phyloP scores from a whole-genome alignment of 371 early-diverging fungal species.

The Mortierella sp. region DNA sequence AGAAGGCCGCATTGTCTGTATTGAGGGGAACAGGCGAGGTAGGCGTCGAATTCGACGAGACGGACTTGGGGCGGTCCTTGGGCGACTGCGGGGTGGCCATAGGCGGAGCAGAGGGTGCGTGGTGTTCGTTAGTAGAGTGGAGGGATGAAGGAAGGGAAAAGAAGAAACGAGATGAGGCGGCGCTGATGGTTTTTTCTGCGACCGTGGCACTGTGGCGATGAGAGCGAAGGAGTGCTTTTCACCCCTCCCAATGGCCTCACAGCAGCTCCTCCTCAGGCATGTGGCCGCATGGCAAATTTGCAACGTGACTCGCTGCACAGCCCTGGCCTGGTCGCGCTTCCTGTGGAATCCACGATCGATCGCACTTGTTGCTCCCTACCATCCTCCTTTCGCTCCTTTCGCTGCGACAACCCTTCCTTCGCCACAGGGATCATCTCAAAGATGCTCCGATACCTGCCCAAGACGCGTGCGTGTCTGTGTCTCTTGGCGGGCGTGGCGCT shows the following conservation, averaged over 20 bases:
- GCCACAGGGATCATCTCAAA: no score
- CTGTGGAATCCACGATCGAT: no score
- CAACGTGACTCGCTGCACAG: no score
- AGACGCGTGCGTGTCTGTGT: slow-evolving; percentile 64
- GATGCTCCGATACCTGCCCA: no score
- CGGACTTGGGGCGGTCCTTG: slow-evolving; percentile 8
- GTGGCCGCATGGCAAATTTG: no score
- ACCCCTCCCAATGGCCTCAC: no score
- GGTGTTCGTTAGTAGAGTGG: background rate
- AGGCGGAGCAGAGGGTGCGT: background rate
- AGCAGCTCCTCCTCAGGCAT: no score
- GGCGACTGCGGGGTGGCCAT: slow-evolving; percentile 27
- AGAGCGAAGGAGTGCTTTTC: background rate
- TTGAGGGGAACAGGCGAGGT: slow-evolving; percentile 15
- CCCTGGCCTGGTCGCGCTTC: background rate
- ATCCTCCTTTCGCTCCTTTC: no score
- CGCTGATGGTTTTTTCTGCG: background rate
- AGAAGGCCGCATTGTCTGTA: slow-evolving; percentile 28
- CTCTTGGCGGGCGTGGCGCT: background rate
- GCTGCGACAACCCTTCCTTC: no score
- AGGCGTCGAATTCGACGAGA: slow-evolving; percentile 13
- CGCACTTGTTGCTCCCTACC: no score
- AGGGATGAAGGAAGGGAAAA: background rate
- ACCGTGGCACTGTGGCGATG: slow-evolving; percentile 5
- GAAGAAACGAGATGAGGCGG: background rate